Evolutionary conservation across 139 green algal species (phyloP), one percentile per base, ranked within the genome.

Genomic region (Picochlorum sp.): DNA sequence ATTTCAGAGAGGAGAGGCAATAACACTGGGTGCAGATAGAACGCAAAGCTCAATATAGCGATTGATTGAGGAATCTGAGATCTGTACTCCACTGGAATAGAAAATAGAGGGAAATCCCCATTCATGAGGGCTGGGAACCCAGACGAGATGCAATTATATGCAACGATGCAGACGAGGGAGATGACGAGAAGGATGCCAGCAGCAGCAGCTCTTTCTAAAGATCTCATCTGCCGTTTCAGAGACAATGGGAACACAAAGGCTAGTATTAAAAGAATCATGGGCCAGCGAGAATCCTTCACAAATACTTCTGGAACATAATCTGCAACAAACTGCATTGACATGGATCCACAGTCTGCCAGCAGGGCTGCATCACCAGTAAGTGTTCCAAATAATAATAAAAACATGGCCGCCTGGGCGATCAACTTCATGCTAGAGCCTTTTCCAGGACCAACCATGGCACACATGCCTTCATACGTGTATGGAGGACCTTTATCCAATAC

Each of bases 361-460:
- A 94, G 79, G n/a, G 80, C 82, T 52, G 87, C 76, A 45, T 88
- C 86, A 3, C 86, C 86, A 7, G 77, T 78, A 7, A 92, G 68
- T 4, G 81, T 94, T 20, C 87, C 87, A 45, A 82, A 91, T 45
- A 94, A 73, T 63, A 94, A 75, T 31, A 90, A 67, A 24, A 94
- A 70, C 4, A 94, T 67, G 13, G 56, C 77, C 1, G 81, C 47
- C 52, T 91, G 81, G 0, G 85, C 0, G 84, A n/a, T 49, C 10
- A 34, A 26, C 23, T 24, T 20, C 47, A n/a, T 41, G 8, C 34
- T 41, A 11, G 34, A 44, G 60, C 15, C 51, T 6, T n/a, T 59
- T 20, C 13, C 14, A 13, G 11, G 34, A 23, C 26, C 20, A 9
- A 21, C 58, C 13, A 23, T 24, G 7, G 34, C 45, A 56, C 79